A percentile compares a stretch with the other conserved stretches of the same genome.
phyloP scores from a whole-genome alignment of 176 grass and related monocot genomes.

The Phyllostachys edulis region DNA sequence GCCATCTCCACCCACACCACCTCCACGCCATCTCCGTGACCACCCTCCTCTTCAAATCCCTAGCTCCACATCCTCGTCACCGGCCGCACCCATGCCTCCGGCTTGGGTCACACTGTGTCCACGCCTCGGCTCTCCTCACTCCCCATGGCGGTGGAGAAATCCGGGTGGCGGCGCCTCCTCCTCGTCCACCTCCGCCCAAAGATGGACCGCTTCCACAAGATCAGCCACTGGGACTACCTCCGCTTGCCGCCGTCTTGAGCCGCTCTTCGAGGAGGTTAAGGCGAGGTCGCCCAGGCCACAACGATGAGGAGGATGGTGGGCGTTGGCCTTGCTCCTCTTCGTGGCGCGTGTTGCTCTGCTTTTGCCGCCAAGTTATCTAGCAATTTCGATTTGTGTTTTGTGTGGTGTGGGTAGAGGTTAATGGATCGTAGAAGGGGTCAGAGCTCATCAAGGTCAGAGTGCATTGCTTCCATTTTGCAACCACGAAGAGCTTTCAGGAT shows the following conservation, averaged over 20 bases:
- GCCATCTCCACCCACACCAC: too few relatives aligned
- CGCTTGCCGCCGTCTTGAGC: constrained; percentile 64
- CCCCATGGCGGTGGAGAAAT: too few relatives aligned
- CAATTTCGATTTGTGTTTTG: constrained; percentile 2
- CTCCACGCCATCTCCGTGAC: too few relatives aligned
- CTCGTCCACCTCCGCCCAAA: too few relatives aligned
- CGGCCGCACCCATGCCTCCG: too few relatives aligned
- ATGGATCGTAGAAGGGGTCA: constrained; percentile 69
- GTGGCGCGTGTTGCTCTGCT: neutral
- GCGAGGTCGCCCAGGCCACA: constrained; percentile 70
- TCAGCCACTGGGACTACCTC: too few relatives aligned
- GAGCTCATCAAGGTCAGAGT: constrained; percentile 50
- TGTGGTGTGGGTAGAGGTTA: constrained; percentile 38
- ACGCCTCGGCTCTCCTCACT: too few relatives aligned
- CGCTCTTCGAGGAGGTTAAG: constrained; percentile 98
- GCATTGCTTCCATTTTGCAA: constrained; percentile 55
- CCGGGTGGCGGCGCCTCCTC: too few relatives aligned
- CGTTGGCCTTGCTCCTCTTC: neutral
- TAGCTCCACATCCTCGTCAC: too few relatives aligned
- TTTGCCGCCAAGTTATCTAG: neutral
- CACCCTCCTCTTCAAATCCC: too few relatives aligned
- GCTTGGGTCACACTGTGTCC: too few relatives aligned
- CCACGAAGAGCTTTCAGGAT: constrained; percentile 44
- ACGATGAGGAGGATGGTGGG: constrained; percentile 62
- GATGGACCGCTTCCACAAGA: too few relatives aligned